phyloP scores from a whole-genome alignment of 805 yeast genomes.

The Hanseniaspora meyeri region DNA sequence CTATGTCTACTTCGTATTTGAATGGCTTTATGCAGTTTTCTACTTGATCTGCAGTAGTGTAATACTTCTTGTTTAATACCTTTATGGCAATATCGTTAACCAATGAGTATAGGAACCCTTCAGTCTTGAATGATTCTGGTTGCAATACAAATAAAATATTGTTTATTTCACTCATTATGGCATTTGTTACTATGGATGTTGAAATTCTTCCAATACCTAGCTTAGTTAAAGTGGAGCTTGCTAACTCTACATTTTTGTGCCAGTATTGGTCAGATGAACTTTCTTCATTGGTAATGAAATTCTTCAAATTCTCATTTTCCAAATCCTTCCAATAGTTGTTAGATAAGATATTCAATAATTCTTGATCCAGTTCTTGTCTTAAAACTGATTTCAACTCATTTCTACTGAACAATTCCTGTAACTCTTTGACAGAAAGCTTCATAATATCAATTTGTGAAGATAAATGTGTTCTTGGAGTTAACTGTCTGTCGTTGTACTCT shows the following conservation, averaged over 20 bases:
- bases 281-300: conserved; percentile 17
- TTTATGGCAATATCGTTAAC: conserved; percentile 74
- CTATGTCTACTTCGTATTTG: conserved; percentile 92
- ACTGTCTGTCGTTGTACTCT: conserved; percentile 85
- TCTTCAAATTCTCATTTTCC: conserved; percentile 27
- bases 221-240: conserved; percentile 76
- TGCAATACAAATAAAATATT: conserved; percentile 62
- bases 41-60: conserved; percentile 93
- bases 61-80: conserved; percentile 66
- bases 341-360: conserved; percentile 74
- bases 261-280: conserved; percentile 43
- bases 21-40: conserved; percentile 97
- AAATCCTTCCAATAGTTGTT: conserved; percentile 75
- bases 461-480: conserved; percentile 87
- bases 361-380: conserved; percentile 78
- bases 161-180: conserved; percentile 64
- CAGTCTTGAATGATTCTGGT: conserved; percentile 53
- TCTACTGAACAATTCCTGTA: conserved; percentile 71
- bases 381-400: conserved; percentile 67
- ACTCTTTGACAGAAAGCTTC: conserved; percentile 75
- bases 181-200: conserved; percentile 68
- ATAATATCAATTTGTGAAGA: conserved; percentile 83
- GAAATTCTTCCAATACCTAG: conserved; percentile 88
- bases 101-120: conserved; percentile 51
- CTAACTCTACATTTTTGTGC: conserved; percentile 74